Conservation (phyloP, 106 monocot species). For the Ottelia alismoides region DNA sequence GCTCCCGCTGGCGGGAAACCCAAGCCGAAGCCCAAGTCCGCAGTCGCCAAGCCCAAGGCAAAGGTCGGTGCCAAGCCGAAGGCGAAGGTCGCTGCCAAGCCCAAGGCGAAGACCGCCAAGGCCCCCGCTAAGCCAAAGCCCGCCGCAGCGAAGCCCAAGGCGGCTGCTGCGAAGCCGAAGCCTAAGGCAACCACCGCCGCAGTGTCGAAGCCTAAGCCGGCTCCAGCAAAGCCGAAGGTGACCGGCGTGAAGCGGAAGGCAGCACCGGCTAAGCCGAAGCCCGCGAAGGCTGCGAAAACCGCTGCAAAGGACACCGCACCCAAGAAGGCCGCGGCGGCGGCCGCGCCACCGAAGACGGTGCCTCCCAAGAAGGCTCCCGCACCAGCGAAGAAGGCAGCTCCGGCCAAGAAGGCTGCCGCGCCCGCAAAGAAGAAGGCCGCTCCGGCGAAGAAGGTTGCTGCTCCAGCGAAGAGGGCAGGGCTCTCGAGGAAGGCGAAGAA, state of each 20-base stretch:
- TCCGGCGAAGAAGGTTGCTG: slow-evolving; percentile 17
- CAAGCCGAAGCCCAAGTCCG: too few relatives aligned
- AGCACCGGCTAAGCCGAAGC: slow-evolving; percentile 13
- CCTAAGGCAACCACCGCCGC: background rate
- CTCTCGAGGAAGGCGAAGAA: slow-evolving; percentile 34
- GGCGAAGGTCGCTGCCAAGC: slow-evolving; percentile 2
- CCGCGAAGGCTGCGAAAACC: slow-evolving; percentile 22
- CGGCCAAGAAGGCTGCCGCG: slow-evolving; percentile 4
- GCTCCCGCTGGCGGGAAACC: slow-evolving; percentile 12
- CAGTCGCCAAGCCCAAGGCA: too few relatives aligned
- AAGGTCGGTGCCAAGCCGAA: slow-evolving; percentile 10
- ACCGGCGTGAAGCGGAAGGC: slow-evolving; percentile 1
- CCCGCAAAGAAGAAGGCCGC: slow-evolving; percentile 8
- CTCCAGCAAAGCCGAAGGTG: slow-evolving; percentile 14
- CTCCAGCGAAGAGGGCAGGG: slow-evolving; percentile 27
- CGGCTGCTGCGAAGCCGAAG: slow-evolving; percentile 16
- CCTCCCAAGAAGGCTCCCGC: too few relatives aligned
- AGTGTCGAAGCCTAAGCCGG: slow-evolving; percentile 3
- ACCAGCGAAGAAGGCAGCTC: slow-evolving; percentile 1
- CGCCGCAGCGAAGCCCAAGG: slow-evolving; percentile 9
- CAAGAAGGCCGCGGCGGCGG: slow-evolving; percentile 17
- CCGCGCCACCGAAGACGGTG: too few relatives aligned
- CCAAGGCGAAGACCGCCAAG: slow-evolving; percentile 7
- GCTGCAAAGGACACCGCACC: slow-evolving; percentile 19
- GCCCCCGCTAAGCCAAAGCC: slow-evolving; percentile 22